Evolutionary conservation across 73 alveolate genomes (phyloP).

Genomic region (Stentor roeselii): DNA sequence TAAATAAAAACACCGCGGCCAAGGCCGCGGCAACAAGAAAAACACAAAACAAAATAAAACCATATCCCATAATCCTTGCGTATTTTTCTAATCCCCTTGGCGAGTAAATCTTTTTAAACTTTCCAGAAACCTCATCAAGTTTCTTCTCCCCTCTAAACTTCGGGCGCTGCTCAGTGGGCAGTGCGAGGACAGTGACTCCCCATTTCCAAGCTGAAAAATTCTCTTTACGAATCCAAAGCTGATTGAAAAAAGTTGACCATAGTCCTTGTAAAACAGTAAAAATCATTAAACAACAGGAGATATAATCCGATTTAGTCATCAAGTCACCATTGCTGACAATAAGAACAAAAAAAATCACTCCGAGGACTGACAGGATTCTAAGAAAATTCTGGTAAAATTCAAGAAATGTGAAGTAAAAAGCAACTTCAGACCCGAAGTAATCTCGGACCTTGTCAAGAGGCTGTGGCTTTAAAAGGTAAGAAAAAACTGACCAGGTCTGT

Average conservation of each 20-base stretch:
- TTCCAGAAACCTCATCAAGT: conserved; percentile 41
- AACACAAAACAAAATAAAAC: background rate
- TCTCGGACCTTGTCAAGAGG: background rate
- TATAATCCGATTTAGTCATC: background rate
- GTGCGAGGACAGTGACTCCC: conserved; percentile 41
- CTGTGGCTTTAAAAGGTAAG: background rate
- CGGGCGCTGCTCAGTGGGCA: conserved; percentile 30
- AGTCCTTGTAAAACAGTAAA: conserved; percentile 4
- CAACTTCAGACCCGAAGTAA: conserved; percentile 16
- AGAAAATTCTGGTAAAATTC: background rate
- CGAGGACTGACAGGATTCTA: conserved; percentile 7
- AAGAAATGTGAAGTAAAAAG: conserved; percentile 28
- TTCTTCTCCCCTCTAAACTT: conserved; percentile 27
- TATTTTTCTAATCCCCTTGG: background rate
- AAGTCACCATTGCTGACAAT: background rate
- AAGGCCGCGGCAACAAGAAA: background rate
- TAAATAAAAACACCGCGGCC: background rate
- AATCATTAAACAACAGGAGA: background rate
- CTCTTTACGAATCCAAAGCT: conserved; percentile 35
- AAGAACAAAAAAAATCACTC: background rate
- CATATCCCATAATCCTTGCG: background rate
- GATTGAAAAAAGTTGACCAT: conserved; percentile 30
- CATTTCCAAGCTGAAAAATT: conserved; percentile 19
- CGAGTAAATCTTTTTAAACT: background rate
- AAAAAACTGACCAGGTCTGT: background rate